A percentile compares a stretch with the other conserved stretches of the same genome.
phyloP scores from a whole-genome alignment of 768 basidiomycete species.

The Suillus clintonianus region DNA sequence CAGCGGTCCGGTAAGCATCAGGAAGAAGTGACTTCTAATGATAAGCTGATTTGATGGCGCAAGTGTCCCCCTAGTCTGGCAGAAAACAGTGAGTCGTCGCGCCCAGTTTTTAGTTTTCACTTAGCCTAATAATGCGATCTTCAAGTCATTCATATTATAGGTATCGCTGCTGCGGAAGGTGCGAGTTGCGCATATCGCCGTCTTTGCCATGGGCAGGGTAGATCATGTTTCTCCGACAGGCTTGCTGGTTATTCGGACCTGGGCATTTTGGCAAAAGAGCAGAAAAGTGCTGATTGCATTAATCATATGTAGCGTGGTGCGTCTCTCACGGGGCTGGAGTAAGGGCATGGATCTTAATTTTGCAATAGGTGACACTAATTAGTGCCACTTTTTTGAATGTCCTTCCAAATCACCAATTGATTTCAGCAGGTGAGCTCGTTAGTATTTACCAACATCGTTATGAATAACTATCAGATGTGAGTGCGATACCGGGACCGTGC shows the following conservation, averaged over 20 bases:
- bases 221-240: slow-evolving; percentile 7
- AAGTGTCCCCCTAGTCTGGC: background rate
- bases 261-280: slow-evolving; percentile 19
- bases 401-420: slow-evolving; percentile 5
- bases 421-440: slow-evolving; percentile 6
- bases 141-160: slow-evolving; percentile 8
- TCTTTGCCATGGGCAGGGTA: background rate
- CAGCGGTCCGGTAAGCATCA: slow-evolving; percentile 1
- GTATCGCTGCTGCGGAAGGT: slow-evolving; percentile 11
- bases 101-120: background rate
- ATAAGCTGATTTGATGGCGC: slow-evolving; percentile 1
- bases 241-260: slow-evolving; percentile 19
- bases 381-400: slow-evolving; percentile 7
- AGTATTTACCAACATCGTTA: background rate
- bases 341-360: background rate
- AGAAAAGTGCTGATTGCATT: slow-evolving; percentile 15
- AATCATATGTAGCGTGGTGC: slow-evolving; percentile 9
- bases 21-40: background rate
- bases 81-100: slow-evolving; percentile 12
- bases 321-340: background rate
- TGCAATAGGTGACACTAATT: slow-evolving; percentile 7
- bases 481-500: too few species aligned
- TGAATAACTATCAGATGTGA: background rate
- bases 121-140: background rate
- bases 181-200: background rate